Conservation (phyloP, 768 basidiomycete species). For the Artomyces pyxidatus region DNA sequence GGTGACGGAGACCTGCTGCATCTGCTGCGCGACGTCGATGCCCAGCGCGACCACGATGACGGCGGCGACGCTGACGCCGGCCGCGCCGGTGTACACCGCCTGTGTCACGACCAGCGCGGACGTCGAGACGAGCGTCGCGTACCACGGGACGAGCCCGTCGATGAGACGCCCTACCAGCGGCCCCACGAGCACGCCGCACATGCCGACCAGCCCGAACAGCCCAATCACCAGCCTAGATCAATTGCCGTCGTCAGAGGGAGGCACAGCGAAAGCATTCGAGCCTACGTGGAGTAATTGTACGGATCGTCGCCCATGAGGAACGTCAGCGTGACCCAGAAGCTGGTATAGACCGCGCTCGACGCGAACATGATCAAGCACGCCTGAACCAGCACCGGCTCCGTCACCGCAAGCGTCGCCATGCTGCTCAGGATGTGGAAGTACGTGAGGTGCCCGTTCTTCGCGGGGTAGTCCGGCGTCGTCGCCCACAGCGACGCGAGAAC, state of each 20-base stretch:
- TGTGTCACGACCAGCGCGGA: conserved; percentile 14
- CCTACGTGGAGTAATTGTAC: conserved; percentile 67
- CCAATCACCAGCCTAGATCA: conserved; percentile 27
- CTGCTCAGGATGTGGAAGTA: conserved; percentile 50
- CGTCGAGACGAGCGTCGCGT: conserved; percentile 27
- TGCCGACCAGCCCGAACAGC: conserved; percentile 35
- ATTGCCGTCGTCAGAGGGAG: not conserved
- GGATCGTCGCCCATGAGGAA: conserved; percentile 73
- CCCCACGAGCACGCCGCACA: conserved; percentile 23
- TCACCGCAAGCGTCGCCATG: conserved; percentile 70
- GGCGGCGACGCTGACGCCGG: conserved; percentile 25
- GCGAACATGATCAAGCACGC: conserved; percentile 50
- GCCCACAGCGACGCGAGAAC: conserved; percentile 5
- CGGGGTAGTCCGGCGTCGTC: conserved; percentile 9
- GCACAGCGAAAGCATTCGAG: not conserved
- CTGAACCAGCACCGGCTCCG: conserved; percentile 75
- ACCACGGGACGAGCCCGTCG: conserved; percentile 29
- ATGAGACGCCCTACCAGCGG: conserved; percentile 14
- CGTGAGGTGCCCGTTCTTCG: conserved; percentile 5
- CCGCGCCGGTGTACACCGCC: conserved; percentile 25
- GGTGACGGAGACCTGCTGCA: conserved; percentile 26
- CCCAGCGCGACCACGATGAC: conserved; percentile 27
- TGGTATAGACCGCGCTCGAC: conserved; percentile 46
- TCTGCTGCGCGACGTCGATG: conserved; percentile 27
- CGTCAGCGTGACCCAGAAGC: conserved; percentile 52